Conservation (phyloP, 2,329 filamentous ascomycete species). For the Beauveria caledonica region DNA sequence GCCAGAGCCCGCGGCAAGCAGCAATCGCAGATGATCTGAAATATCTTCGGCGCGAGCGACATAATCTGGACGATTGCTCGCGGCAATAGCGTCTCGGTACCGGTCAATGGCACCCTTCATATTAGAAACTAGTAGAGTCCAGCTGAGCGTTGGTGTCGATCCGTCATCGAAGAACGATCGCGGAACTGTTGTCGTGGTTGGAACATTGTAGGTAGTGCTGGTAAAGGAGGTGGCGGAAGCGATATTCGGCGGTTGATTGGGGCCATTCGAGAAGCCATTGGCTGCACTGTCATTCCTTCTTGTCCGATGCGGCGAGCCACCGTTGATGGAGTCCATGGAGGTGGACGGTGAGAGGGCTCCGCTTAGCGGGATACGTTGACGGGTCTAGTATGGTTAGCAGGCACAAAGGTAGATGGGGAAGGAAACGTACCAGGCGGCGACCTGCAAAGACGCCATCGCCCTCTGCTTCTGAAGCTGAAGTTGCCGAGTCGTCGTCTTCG, state of each 20-base stretch:
- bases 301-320: conserved; percentile 50
- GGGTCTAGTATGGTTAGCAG: not conserved
- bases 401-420: not conserved
- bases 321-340: conserved; percentile 85
- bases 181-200: conserved; percentile 55
- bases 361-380: conserved; percentile 53
- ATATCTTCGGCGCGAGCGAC: conserved; percentile 95
- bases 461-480: conserved; percentile 79
- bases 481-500: conserved; percentile 79
- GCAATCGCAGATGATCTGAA: conserved; percentile 85
- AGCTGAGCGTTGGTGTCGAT: conserved; percentile 71
- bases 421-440: conserved; percentile 51
- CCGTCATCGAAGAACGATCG: conserved; percentile 87
- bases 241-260: conserved; percentile 40
- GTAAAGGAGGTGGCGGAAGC: conserved; percentile 56
- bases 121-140: conserved; percentile 82
- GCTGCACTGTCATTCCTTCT: conserved; percentile 48
- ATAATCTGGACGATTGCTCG: conserved; percentile 78
- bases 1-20: conserved; percentile 91
- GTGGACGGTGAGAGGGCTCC: conserved; percentile 76
- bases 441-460: conserved; percentile 65
- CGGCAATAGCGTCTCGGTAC: conserved; percentile 83
- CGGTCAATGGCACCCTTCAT: conserved; percentile 87
- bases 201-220: conserved; percentile 47
- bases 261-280: conserved; percentile 30